Evolutionary conservation across 495 filamentous ascomycete genomes (phyloP).

Genomic region (Saxophila tyrrhenica): DNA sequence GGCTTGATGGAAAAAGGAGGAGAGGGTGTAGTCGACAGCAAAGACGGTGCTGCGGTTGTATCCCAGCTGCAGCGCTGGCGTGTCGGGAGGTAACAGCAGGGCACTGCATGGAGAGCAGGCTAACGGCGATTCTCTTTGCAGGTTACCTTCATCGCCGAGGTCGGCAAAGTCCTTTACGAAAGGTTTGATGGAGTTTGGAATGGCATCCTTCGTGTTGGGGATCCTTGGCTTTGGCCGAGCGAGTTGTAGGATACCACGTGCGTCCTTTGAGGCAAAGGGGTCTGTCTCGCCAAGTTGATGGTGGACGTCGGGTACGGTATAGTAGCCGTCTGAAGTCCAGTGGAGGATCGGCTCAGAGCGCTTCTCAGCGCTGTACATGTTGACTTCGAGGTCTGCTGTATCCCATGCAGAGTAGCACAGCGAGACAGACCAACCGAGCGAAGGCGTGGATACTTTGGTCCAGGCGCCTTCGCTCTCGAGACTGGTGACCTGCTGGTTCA

Average conservation of each 20-base stretch:
- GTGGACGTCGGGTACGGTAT: background rate
- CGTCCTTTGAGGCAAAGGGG: too few relatives aligned
- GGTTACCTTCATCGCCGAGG: too few relatives aligned
- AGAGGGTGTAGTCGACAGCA: background rate
- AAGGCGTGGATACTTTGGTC: background rate
- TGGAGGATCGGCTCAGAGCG: background rate
- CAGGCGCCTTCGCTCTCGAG: background rate
- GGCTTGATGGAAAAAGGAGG: background rate
- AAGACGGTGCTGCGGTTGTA: background rate
- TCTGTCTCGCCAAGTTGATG: background rate
- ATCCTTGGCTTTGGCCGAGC: background rate
- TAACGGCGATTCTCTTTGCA: too few relatives aligned
- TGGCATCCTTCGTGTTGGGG: background rate
- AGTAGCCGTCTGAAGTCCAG: background rate
- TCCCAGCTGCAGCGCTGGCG: too few relatives aligned
- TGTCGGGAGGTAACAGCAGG: background rate
- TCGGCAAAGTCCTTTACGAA: background rate
- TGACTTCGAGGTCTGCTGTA: background rate
- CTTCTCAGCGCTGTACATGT: background rate
- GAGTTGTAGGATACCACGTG: background rate
- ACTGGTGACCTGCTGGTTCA: background rate
- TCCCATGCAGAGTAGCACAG: background rate
- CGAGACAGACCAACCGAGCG: background rate
- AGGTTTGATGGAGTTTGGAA: background rate
- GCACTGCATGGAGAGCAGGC: background rate